These are phyloP conservation scores for Hymenotorrendiella dingleyae DNA, from an alignment of 2,329 filamentous ascomycete genomes.

Conservation along the genomic window DNA sequence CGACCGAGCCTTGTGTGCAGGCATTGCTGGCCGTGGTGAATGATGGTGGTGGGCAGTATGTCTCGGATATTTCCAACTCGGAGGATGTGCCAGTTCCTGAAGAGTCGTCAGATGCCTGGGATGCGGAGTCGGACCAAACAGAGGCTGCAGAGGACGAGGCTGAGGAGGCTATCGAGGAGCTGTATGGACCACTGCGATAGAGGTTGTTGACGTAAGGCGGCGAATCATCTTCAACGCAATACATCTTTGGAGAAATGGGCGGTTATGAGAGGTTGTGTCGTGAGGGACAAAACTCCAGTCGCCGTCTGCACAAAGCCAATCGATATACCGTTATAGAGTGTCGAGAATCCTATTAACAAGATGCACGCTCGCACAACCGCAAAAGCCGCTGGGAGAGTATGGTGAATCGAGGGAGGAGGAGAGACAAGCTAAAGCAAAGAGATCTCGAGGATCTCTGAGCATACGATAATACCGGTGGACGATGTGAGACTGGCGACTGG, in stretches of 20 bases:
- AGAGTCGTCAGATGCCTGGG: conserved; percentile 64
- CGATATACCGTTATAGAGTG: conserved; percentile 39
- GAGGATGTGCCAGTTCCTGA: conserved; percentile 54
- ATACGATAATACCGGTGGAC: conserved; percentile 54
- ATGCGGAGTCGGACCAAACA: conserved; percentile 68
- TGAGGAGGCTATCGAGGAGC: conserved; percentile 65
- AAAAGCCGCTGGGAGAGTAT: conserved; percentile 31
- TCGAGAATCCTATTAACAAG: conserved; percentile 37
- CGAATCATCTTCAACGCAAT: conserved; percentile 46
- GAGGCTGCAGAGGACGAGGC: conserved; percentile 72
- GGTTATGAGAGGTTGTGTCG: conserved; percentile 17
- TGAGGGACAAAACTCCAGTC: conserved; percentile 42
- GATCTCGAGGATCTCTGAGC: conserved; percentile 39
- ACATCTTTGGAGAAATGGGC: conserved; percentile 48
- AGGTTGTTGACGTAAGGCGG: conserved; percentile 45
- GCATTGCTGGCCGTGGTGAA: conserved; percentile 28
- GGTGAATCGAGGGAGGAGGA: conserved; percentile 39
- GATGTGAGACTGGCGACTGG: conserved; percentile 59
- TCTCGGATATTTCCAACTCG: conserved; percentile 41
- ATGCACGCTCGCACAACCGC: conserved; percentile 34
- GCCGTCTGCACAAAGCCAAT: conserved; percentile 48
- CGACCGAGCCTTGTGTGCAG: conserved; percentile 29
- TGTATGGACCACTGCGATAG: conserved; percentile 55
- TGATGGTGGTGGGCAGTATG: conserved; percentile 35
- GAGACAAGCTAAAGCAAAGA: conserved; percentile 36